A percentile compares a stretch with the other conserved stretches of the same genome.
phyloP scores from a whole-genome alignment of 306 rosid genomes.

The Corylus heterophylla region DNA sequence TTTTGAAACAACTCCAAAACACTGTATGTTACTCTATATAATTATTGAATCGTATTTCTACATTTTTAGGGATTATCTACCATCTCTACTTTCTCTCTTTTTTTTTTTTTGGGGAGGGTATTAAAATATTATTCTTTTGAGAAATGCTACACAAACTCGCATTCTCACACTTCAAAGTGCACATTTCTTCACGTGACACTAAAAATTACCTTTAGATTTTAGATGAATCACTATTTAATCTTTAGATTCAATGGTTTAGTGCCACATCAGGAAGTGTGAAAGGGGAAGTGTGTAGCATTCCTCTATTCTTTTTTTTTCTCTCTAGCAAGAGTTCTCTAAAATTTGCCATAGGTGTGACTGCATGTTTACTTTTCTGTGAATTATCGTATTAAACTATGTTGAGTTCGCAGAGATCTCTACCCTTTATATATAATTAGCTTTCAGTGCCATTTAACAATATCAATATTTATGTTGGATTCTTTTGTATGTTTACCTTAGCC shows the following conservation, averaged over 20 bases:
- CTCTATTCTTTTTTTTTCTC: not conserved
- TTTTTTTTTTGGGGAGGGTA: not conserved
- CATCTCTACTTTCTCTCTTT: not conserved
- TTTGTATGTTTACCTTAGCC: conserved; percentile 15
- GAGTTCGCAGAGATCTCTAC: not conserved
- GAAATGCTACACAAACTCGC: too few species aligned
- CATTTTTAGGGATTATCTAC: not conserved
- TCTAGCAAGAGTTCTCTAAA: not conserved
- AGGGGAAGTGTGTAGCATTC: too few species aligned
- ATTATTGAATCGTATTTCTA: not conserved
- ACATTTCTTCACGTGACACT: too few species aligned
- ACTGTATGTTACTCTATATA: not conserved
- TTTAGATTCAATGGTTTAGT: too few species aligned
- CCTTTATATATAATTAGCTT: not conserved
- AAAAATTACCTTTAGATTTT: too few species aligned
- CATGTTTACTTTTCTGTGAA: not conserved
- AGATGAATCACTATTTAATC: too few species aligned
- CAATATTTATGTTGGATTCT: not conserved
- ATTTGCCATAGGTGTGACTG: not conserved
- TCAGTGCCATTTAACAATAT: not conserved
- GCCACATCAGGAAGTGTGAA: too few species aligned
- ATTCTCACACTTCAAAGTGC: too few species aligned
- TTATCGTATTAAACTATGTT: not conserved
- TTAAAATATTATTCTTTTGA: not conserved
- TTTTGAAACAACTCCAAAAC: not conserved